Evolutionary conservation across 495 filamentous ascomycete genomes (phyloP), one percentile per base, ranked within the genome.

Genomic region (Penicillium salamii): DNA sequence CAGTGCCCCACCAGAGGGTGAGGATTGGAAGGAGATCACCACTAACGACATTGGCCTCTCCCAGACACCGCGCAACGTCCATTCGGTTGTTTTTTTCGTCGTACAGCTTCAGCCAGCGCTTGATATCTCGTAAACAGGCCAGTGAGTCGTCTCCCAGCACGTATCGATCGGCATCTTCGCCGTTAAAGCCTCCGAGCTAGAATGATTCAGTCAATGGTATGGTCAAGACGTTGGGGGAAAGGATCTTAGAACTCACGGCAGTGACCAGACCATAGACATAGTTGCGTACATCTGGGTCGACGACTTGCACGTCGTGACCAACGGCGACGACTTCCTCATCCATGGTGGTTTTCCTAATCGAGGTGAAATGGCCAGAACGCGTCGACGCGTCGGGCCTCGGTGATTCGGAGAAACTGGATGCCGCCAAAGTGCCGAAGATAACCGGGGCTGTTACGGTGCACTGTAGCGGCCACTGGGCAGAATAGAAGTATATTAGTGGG

Each of bases 31-130:
- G 72, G 24, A 99, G 73, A 66, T 99, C 95, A 9, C 88, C 85
- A 53, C 86, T 84, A 50, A 97, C 81, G n/a, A 99, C 67, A 61
- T 97, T 97, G 36, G 90, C 85, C 62, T 97, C 91, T 60, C 90
- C 88, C 47, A 97, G 73, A 60, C 91, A 96, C 65, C 93, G 80
- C 36, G 91, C 91, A 46, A 97, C 95, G 69, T 99, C 95, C 79
- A 95, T 86, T 46, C 93, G 86, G 59, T 95, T 95, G 46, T 86
- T 81, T 65, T 93, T 95, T 62, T 95, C 87, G 63, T 99, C 95
- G 76, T 95, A 95, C 49, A 95, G 77, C 62, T 87, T 90, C 57
- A 99, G 71, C 95, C 95, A 97, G 79, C 83, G 85, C 55, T 89
- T 90, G 34, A 97, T 77, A 68, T 99, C 95, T 43, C 91, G 88